Evolutionary conservation across 2,329 filamentous ascomycete species (phyloP).

Genomic region (Colletotrichum phormii): DNA sequence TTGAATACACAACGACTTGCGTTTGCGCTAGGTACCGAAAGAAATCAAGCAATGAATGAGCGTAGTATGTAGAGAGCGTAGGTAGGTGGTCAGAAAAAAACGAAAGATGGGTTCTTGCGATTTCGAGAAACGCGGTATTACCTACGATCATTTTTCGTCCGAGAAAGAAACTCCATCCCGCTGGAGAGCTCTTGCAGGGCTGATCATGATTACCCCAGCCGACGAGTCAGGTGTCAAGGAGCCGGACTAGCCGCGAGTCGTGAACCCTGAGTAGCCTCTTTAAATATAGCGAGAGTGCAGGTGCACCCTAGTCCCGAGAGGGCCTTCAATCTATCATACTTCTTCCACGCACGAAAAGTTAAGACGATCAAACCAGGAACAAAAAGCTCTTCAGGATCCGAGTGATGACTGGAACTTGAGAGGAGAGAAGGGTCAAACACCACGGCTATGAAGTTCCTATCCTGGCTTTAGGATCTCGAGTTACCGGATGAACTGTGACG

Average conservation of each 20-base stretch:
- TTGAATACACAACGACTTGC: background rate
- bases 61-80: background rate
- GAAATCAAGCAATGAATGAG: background rate
- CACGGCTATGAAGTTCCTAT: background rate
- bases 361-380: constrained; percentile 9
- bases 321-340: background rate
- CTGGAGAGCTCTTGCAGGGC: background rate
- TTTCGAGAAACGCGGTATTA: background rate
- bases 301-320: background rate
- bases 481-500: background rate
- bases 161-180: background rate
- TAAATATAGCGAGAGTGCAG: background rate
- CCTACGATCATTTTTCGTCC: background rate
- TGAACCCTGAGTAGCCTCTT: background rate
- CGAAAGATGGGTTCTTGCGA: background rate
- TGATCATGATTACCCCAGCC: background rate
- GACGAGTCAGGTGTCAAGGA: background rate
- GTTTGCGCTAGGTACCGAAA: background rate
- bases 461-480: background rate
- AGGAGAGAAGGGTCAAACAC: background rate
- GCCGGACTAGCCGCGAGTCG: constrained; percentile 5
- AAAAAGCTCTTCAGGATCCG: background rate
- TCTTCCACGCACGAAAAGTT: background rate
- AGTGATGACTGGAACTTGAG: too few species aligned
- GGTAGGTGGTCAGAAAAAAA: background rate